Percentiles rank a stretch among this genome's conserved stretches.
These are phyloP conservation scores for Morella rubra DNA, from an alignment of 306 rosid species.

Conservation along the genomic window DNA sequence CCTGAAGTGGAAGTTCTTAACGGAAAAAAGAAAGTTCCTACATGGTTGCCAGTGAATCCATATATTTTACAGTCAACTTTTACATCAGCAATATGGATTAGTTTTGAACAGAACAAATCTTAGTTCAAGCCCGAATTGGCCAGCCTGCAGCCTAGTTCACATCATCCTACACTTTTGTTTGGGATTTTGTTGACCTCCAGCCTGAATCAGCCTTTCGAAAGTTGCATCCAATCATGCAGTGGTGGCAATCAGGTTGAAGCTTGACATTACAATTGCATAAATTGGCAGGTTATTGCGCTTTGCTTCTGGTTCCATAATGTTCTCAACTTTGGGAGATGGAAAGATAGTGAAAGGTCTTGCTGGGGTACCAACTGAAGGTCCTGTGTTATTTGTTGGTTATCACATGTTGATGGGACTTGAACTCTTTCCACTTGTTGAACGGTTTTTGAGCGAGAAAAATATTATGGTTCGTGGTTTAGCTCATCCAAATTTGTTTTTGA, in stretches of 20 bases:
- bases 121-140: not conserved
- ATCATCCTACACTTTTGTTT: not conserved
- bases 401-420: slow-evolving; percentile 83
- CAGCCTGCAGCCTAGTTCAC: not conserved
- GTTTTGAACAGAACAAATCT: not conserved
- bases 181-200: not conserved
- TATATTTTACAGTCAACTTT: not conserved
- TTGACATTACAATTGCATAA: slow-evolving; percentile 23
- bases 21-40: not conserved
- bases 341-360: slow-evolving; percentile 78
- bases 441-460: slow-evolving; percentile 64
- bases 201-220: slow-evolving; percentile 3
- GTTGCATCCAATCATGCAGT: slow-evolving; percentile 7
- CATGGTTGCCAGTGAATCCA: not conserved
- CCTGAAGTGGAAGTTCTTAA: not conserved
- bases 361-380: slow-evolving; percentile 92
- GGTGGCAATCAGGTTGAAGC: not conserved
- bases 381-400: slow-evolving; percentile 79
- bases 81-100: not conserved
- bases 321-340: slow-evolving; percentile 88
- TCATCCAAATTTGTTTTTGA: slow-evolving; percentile 59
- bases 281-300: slow-evolving; percentile 52
- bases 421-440: slow-evolving; percentile 45
- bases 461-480: slow-evolving; percentile 71
- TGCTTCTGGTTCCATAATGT: slow-evolving; percentile 58